Percentiles rank a stretch among this genome's conserved stretches.
These are phyloP conservation scores for Tetracladium maxilliforme DNA, from an alignment of 2,329 filamentous ascomycete species.

Conservation along the genomic window DNA sequence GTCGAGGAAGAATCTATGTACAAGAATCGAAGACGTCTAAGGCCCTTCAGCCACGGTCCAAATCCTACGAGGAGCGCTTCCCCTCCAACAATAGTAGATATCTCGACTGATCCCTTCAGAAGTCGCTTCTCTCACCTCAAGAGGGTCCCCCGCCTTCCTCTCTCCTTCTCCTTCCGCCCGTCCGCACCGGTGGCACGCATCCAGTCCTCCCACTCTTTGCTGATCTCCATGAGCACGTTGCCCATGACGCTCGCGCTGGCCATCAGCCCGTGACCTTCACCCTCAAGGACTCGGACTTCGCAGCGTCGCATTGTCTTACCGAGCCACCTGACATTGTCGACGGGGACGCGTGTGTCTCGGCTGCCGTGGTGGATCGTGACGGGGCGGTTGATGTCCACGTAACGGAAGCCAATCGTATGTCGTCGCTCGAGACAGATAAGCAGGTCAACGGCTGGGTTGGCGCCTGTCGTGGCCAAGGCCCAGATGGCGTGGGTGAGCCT, in stretches of 20 bases:
- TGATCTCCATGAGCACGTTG: conserved; percentile 85
- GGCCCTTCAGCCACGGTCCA: no score
- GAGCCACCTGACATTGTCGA: conserved; percentile 91
- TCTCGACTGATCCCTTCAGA: no score
- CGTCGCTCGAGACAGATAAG: conserved; percentile 84
- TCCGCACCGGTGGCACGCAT: conserved; percentile 39
- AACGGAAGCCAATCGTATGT: conserved; percentile 87
- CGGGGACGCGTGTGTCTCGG: conserved; percentile 78
- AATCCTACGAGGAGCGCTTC: no score
- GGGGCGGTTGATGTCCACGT: conserved; percentile 84
- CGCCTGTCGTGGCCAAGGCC: conserved; percentile 79
- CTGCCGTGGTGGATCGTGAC: conserved; percentile 92
- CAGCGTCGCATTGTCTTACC: conserved; percentile 87
- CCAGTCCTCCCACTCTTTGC: conserved; percentile 88
- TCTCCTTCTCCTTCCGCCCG: conserved; percentile 5
- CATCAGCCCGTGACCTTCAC: conserved; percentile 92
- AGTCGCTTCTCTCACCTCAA: no score
- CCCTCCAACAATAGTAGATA: conserved; percentile 2
- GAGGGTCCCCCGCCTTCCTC: conserved; percentile 9
- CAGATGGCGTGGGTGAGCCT: conserved; percentile 87
- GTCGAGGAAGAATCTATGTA: no score
- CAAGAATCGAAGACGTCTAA: no score
- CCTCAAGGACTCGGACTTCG: conserved; percentile 79
- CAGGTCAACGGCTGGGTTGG: conserved; percentile 87
- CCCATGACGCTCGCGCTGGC: conserved; percentile 89